Evolutionary conservation across 2,329 filamentous ascomycete species (phyloP).

Genomic region (Fusarium stilboides): DNA sequence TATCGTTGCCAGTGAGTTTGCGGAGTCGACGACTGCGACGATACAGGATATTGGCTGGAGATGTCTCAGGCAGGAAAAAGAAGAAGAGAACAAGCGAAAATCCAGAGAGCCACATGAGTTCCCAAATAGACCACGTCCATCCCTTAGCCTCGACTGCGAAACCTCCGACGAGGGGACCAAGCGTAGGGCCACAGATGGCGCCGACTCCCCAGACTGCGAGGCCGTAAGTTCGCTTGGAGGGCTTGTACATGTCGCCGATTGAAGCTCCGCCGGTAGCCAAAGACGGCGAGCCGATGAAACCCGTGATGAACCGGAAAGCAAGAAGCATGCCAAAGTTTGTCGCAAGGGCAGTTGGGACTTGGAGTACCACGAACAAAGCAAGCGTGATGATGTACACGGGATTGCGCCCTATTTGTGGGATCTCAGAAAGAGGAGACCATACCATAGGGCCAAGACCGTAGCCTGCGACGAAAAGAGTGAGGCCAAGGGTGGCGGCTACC

Average conservation of each 20-base stretch:
- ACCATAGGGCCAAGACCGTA: conserved; percentile 15
- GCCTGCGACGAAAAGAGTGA: conserved; percentile 6
- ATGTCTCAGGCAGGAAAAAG: conserved; percentile 48
- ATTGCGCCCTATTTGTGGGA: conserved; percentile 69
- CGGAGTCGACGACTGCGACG: conserved; percentile 37
- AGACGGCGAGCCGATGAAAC: conserved; percentile 58
- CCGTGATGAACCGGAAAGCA: conserved; percentile 66
- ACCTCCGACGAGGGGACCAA: conserved; percentile 22
- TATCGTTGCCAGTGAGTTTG: conserved; percentile 30
- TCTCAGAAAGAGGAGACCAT: conserved; percentile 56
- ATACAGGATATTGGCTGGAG: conserved; percentile 42
- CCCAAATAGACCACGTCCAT: conserved; percentile 49
- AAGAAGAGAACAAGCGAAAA: conserved; percentile 40
- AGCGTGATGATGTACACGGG: conserved; percentile 71
- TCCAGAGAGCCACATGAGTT: conserved; percentile 41
- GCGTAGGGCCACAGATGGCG: conserved; percentile 14
- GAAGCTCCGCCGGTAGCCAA: conserved; percentile 10
- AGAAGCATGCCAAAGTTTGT: conserved; percentile 68
- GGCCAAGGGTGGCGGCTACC: conserved; percentile 6
- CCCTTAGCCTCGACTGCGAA: conserved; percentile 25
- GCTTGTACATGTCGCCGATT: conserved; percentile 16
- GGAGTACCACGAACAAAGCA: conserved; percentile 70
- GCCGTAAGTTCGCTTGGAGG: conserved; percentile 7
- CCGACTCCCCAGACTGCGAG: conserved; percentile 10
- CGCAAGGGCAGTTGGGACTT: conserved; percentile 67